Base-by-base conservation (phyloP, 441 rosid species). In the Erodium moschatum region DNA sequence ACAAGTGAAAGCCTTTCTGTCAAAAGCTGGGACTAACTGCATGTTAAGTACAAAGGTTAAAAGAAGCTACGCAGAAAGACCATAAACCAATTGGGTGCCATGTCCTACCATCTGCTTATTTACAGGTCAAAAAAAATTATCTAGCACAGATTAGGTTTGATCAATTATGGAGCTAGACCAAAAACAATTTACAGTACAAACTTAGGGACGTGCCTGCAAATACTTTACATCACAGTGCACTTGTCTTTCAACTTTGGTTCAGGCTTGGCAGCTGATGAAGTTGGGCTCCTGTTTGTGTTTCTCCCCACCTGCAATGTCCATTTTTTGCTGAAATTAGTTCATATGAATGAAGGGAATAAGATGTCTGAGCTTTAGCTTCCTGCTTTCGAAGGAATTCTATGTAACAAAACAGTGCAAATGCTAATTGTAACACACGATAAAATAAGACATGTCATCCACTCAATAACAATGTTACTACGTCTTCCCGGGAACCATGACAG, bases 181-280 rank as follows among this genome's bases (percentile, higher is more conserved):
- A 67, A 69, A 58, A 71, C 67, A 83, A 86, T 83, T 81, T 88
- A 86, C 91, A 85, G 6, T 61, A 46, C 40, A 72, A 61, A 67
- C 77, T 71, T 66, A 20, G 61, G 74, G 64, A 21, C 38, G 71
- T 18, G 70, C 72, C 70, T 63, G 73, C 24, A 65, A 1, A 38
- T 66, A 40, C 68, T 75, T 91, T 87, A 91, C 99, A 94, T 88
- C 74, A 94, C 78, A 70, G 64, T 84, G 80, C 99, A 94, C 80
- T 82, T 94, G 1, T 85, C 96, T 76, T 91, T 91, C 56, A 89
- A 66, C 76, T 94, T 94, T 73, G 85, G 77, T 0, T 88, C 96
- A 0, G 84, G 76, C 80, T 68, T 89, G 5, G 86, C 65, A 0
- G 88, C 74, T 2, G 94, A 72, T 33, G 86, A 66, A 16, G 89